Evolutionary conservation across 2,329 filamentous ascomycete genomes (phyloP).

Genomic region (Aspergillus quadrilineatus): DNA sequence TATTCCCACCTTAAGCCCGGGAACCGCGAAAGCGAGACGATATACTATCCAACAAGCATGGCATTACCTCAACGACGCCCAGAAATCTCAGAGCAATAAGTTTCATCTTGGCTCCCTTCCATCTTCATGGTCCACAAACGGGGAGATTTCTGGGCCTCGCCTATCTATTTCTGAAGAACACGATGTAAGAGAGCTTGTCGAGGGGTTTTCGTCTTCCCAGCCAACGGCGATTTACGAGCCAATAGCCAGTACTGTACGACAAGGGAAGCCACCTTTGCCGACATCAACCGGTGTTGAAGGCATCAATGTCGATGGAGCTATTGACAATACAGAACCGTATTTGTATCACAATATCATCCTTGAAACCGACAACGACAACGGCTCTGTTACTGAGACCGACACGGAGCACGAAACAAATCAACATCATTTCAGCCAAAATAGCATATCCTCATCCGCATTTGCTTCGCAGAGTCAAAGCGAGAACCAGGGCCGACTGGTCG

Average conservation of each 20-base stretch:
- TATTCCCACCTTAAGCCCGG: slow-evolving; percentile 7
- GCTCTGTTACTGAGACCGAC: neutral
- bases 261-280: neutral
- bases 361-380: neutral
- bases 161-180: neutral
- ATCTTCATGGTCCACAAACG: slow-evolving; percentile 25
- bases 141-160: slow-evolving; percentile 1
- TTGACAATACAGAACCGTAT: neutral
- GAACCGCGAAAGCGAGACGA: slow-evolving; percentile 20
- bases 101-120: slow-evolving; percentile 31
- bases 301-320: neutral
- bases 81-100: slow-evolving; percentile 15
- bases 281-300: neutral
- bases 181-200: neutral
- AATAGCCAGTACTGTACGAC: neutral
- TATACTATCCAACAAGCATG: slow-evolving; percentile 28
- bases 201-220: neutral
- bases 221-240: neutral
- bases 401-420: slow-evolving; percentile 3
- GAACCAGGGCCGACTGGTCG: neutral
- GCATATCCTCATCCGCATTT: slow-evolving; percentile 30
- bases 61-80: slow-evolving; percentile 22
- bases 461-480: slow-evolving; percentile 19
- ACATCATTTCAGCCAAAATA: slow-evolving; percentile 18
- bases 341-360: neutral